Conservation (phyloP, 441 rosid species). For the Rhodomyrtus psidioides region DNA sequence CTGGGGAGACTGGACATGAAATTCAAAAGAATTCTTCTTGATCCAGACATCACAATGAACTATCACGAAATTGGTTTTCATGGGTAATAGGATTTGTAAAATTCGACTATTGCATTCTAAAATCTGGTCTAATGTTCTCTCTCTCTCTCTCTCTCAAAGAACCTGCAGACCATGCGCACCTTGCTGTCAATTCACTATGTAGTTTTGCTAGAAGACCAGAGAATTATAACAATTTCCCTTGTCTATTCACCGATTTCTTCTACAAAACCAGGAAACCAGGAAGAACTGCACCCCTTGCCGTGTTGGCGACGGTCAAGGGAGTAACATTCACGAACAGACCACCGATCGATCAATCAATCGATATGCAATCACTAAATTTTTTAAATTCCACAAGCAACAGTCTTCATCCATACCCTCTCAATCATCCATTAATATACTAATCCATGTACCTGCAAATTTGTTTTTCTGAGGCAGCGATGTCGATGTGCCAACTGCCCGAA, state of each 20-base stretch:
- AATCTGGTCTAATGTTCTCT: not conserved
- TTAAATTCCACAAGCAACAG: not conserved
- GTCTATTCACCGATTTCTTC: not conserved
- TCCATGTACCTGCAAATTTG: not conserved
- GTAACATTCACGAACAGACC: not conserved
- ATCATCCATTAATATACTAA: not conserved
- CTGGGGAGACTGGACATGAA: not conserved
- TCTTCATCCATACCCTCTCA: not conserved
- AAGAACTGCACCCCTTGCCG: not conserved
- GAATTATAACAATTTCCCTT: not conserved
- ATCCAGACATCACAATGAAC: not conserved
- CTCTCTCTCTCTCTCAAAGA: not conserved
- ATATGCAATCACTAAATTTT: not conserved
- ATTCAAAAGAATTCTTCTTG: not conserved
- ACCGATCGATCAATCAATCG: not conserved
- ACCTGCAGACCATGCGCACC: not conserved
- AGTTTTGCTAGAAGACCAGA: not conserved
- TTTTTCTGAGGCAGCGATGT: not conserved
- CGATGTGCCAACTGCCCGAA: not conserved
- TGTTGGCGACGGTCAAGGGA: not conserved
- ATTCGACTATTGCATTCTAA: not conserved
- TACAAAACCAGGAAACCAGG: not conserved
- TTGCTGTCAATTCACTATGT: not conserved
- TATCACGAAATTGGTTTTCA: not conserved
- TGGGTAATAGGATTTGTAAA: not conserved